Evolutionary conservation across 2,329 filamentous ascomycete genomes (phyloP).

Genomic region (Microsporum audouinii): DNA sequence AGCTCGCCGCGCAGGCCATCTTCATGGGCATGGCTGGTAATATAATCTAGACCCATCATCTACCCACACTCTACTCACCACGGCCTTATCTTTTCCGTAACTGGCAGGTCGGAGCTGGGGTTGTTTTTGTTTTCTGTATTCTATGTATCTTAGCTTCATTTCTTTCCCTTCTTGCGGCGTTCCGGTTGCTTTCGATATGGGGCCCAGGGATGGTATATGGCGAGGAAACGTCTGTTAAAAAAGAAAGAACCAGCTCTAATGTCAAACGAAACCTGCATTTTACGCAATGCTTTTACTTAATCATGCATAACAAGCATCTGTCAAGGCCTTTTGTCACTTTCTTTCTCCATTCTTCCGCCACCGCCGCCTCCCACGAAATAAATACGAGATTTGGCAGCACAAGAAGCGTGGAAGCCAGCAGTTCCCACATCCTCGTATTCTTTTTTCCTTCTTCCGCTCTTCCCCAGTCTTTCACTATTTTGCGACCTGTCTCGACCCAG

Average conservation of each 20-base stretch:
- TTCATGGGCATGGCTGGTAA: constrained; percentile 89
- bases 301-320: neutral
- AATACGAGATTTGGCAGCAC: neutral
- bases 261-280: neutral
- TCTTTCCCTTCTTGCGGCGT: neutral
- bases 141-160: neutral
- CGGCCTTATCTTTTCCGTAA: neutral
- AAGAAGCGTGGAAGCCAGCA: constrained; percentile 1
- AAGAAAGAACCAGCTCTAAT: neutral
- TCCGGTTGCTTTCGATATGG: too few relatives aligned
- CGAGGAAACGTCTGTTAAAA: neutral
- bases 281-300: neutral
- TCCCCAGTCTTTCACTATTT: neutral
- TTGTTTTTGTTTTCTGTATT: neutral
- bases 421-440: neutral
- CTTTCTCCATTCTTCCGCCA: neutral
- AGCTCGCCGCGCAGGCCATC: constrained; percentile 80
- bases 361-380: neutral
- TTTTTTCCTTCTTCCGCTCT: neutral
- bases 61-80: neutral
- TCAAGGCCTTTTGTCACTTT: neutral
- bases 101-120: neutral
- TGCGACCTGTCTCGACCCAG: neutral
- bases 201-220: neutral
- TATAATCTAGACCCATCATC: constrained; percentile 8